Conservation (phyloP, 306 rosid species). For the Castanospermum australe region DNA sequence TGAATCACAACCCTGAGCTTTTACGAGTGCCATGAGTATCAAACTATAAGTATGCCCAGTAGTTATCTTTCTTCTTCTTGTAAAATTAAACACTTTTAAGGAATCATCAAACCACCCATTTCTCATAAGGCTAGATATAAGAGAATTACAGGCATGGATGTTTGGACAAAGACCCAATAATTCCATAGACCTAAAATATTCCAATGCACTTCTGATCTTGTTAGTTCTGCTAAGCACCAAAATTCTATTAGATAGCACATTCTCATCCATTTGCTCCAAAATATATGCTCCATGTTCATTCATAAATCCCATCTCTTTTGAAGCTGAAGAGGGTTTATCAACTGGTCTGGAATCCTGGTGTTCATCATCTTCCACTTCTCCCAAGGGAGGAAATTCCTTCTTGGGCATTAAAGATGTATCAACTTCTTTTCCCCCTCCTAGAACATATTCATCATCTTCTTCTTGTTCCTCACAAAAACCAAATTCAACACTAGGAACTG, state of each 20-base stretch:
- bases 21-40: slow-evolving; percentile 65
- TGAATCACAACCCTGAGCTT: slow-evolving; percentile 46
- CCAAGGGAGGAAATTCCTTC: slow-evolving; percentile 49
- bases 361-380: slow-evolving; percentile 33
- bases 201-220: slow-evolving; percentile 73
- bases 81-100: slow-evolving; percentile 55
- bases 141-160: slow-evolving; percentile 80
- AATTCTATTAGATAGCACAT: slow-evolving; percentile 60
- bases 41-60: slow-evolving; percentile 79
- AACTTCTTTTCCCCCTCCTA: slow-evolving; percentile 29
- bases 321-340: slow-evolving; percentile 20
- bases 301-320: slow-evolving; percentile 26
- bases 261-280: slow-evolving; percentile 71
- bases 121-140: slow-evolving; percentile 74
- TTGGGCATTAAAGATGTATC: slow-evolving; percentile 29
- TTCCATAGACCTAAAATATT: slow-evolving; percentile 74
- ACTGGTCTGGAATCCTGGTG: slow-evolving; percentile 16
- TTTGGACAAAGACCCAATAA: slow-evolving; percentile 64
- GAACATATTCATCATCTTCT: slow-evolving; percentile 23
- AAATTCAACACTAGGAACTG: slow-evolving; percentile 31
- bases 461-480: slow-evolving; percentile 31
- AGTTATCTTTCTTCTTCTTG: slow-evolving; percentile 49
- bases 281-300: slow-evolving; percentile 39
- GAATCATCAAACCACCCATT: slow-evolving; percentile 62
- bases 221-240: slow-evolving; percentile 81